Conservation (phyloP, 768 basidiomycete genomes). For the Xerocomellus amylosporus region DNA sequence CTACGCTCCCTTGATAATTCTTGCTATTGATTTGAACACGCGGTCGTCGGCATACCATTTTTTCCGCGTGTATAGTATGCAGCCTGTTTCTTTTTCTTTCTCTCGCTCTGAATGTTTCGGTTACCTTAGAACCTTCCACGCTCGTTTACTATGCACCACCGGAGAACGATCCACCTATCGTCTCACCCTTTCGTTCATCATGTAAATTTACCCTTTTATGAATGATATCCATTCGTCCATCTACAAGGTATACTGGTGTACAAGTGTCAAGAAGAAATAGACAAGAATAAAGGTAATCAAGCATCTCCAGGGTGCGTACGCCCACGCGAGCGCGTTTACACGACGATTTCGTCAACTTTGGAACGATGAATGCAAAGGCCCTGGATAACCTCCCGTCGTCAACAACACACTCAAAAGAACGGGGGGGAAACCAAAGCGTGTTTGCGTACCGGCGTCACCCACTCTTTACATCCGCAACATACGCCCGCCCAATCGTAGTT, state of each 20-base stretch:
- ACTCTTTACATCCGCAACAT: constrained; percentile 85
- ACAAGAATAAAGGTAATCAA: not conserved
- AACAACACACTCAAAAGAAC: not conserved
- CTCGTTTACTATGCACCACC: constrained; percentile 14
- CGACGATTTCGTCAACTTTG: constrained; percentile 61
- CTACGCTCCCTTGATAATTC: constrained; percentile 35
- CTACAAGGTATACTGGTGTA: not conserved
- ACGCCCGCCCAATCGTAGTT: constrained; percentile 98
- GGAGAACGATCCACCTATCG: constrained; percentile 25
- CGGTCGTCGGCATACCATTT: constrained; percentile 11
- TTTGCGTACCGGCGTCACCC: constrained; percentile 76
- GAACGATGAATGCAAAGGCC: constrained; percentile 68
- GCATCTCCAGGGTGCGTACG: too few relatives aligned
- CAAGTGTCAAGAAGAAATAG: not conserved
- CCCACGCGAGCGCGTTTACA: constrained; percentile 1
- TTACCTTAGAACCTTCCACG: constrained; percentile 10
- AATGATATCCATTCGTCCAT: constrained; percentile 20
- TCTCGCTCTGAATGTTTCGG: not conserved
- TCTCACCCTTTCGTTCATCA: constrained; percentile 17
- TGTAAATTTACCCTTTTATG: constrained; percentile 14
- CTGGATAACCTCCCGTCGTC: not conserved
- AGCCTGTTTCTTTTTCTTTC: constrained; percentile 27
- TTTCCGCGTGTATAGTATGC: constrained; percentile 30
- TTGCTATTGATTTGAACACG: constrained; percentile 21
- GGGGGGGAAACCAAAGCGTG: not conserved